Evolutionary conservation across 805 yeast species (phyloP), one percentile per base, ranked within the genome.

Genomic region (Metschnikowia hibisci): DNA sequence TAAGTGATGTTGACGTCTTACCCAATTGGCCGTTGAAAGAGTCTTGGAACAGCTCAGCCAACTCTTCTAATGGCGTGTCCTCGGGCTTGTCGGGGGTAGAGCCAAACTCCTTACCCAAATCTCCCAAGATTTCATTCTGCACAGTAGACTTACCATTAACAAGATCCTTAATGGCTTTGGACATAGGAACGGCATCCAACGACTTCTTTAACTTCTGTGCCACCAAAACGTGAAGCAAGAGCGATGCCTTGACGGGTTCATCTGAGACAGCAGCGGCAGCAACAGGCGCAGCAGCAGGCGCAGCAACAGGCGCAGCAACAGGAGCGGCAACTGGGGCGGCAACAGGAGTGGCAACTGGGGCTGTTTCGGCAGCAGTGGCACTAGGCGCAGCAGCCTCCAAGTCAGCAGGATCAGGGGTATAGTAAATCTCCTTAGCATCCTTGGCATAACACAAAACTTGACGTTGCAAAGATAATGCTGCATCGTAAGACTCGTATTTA

Each of bases 141-240:
- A 93, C 91, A 15, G 99, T 93, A 20, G 99, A 93, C 67, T 93
- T 93, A 73, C 99, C 99, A 60, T 95, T 95, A 51, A 93, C 99
- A 60, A 93, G 77, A 62, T 93, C 99, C 69, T 93, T 93, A 63
- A 93, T 88, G 39, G 99, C 90, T 71, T 93, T 93, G 46, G 88
- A 70, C 77, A 87, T 74, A 42, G 99, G 87, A 42, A 93, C 71
- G 55, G 87, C 83, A 48, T 84, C 96, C 54, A 90, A 69, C 1
- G 95, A 70, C 71, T 93, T 93, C 80, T 91, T 93, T 66, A 93
- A 78, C 70, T 93, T 93, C 63, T 89, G 96, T 41, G 98, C 96
- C 50, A 93, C 96, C 55, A 93, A 73, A 31, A 89, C 87, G 52
- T 88, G 97, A 48, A 93, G 71, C 50, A 93, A 68, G 58, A 88